These are phyloP conservation scores for Cyclotella kingstonii DNA, from an alignment of 108 stramenopile species.

Conservation along the genomic window DNA sequence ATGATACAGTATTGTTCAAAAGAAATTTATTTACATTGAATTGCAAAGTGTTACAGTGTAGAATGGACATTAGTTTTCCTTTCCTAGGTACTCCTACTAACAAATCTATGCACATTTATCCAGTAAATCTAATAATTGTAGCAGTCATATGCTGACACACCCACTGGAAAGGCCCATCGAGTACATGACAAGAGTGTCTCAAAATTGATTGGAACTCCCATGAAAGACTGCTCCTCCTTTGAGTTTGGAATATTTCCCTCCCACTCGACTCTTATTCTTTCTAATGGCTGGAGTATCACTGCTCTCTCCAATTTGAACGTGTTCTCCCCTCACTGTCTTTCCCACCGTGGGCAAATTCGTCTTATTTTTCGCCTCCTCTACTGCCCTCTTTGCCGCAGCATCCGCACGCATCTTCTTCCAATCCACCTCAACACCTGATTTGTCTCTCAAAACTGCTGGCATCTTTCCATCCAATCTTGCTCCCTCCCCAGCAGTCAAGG, in stretches of 20 bases:
- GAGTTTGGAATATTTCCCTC: conserved; percentile 73
- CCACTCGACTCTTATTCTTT: conserved; percentile 74
- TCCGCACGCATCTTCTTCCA: conserved; percentile 72
- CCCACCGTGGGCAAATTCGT: conserved; percentile 53
- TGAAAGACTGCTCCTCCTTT: conserved; percentile 65
- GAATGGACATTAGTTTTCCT: too few relatives aligned
- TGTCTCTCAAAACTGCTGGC: conserved; percentile 68
- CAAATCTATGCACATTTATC: too few relatives aligned
- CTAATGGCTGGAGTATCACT: conserved; percentile 43
- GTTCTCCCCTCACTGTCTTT: conserved; percentile 45
- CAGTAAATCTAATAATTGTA: too few relatives aligned
- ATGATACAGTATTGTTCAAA: too few relatives aligned
- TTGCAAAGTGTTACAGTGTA: too few relatives aligned
- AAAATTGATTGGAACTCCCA: conserved; percentile 48
- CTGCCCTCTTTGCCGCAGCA: conserved; percentile 67
- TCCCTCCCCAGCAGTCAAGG: conserved; percentile 76
- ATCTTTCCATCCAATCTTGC: conserved; percentile 81
- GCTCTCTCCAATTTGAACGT: conserved; percentile 17
- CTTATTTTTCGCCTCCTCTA: conserved; percentile 43
- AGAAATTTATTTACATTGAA: too few relatives aligned
- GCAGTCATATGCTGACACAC: too few relatives aligned
- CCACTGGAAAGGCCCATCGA: too few relatives aligned
- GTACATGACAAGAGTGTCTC: neutral
- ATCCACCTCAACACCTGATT: conserved; percentile 75
- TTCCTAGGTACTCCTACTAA: too few relatives aligned